These are phyloP conservation scores for Globisporangium spinosum DNA, from an alignment of 352 stramenopile genomes.

Conservation along the genomic window DNA sequence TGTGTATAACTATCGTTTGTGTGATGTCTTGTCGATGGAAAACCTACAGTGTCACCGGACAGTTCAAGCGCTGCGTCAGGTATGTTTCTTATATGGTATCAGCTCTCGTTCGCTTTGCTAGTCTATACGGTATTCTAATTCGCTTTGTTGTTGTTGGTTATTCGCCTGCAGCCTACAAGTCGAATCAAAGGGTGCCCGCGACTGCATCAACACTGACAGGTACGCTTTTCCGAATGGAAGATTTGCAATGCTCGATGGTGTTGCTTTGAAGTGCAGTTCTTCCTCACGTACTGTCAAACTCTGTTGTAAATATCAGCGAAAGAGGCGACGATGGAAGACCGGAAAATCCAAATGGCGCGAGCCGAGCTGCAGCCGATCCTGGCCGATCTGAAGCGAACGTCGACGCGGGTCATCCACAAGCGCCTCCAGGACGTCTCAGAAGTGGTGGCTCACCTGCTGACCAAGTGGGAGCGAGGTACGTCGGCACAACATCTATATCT, in stretches of 20 bases:
- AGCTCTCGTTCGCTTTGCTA: neutral
- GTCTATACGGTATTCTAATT: neutral
- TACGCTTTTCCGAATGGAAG: neutral
- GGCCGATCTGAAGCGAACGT: slow-evolving; percentile 49
- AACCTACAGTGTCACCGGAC: neutral
- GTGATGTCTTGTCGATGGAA: neutral
- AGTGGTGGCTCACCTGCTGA: slow-evolving; percentile 60
- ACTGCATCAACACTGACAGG: neutral
- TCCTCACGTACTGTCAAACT: neutral
- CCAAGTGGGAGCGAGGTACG: slow-evolving; percentile 68
- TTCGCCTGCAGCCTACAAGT: neutral
- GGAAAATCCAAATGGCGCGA: slow-evolving; percentile 54
- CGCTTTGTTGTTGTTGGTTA: too few relatives aligned
- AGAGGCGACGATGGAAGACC: slow-evolving; percentile 47
- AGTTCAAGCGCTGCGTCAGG: neutral
- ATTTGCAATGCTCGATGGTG: neutral
- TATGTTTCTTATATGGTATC: neutral
- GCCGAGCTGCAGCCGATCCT: slow-evolving; percentile 64
- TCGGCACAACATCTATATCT: neutral
- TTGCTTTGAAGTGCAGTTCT: neutral
- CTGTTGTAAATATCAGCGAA: slow-evolving; percentile 20
- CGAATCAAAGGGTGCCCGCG: neutral
- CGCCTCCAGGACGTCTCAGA: slow-evolving; percentile 73
- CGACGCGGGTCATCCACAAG: slow-evolving; percentile 66
- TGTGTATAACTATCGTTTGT: neutral